Evolutionary conservation across 2,329 filamentous ascomycete genomes (phyloP).

Genomic region (Colletotrichum siamense): DNA sequence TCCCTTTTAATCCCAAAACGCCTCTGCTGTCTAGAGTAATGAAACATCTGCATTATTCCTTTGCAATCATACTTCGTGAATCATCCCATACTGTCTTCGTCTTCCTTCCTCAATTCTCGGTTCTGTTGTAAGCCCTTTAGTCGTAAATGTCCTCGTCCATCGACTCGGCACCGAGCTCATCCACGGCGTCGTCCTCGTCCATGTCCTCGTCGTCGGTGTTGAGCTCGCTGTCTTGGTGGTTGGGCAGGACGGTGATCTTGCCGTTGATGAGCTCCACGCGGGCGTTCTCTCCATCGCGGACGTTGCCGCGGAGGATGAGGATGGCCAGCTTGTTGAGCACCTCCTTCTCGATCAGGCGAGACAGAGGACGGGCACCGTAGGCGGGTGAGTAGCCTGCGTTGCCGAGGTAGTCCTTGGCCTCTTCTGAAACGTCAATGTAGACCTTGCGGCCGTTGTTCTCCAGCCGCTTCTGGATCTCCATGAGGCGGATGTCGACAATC

Average conservation of each 20-base stretch:
- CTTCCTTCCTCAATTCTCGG: background rate
- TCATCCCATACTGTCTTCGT: background rate
- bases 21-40: background rate
- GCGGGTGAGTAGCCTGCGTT: constrained; percentile 91
- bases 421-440: constrained; percentile 78
- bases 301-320: constrained; percentile 82
- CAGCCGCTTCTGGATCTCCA: constrained; percentile 92
- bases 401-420: constrained; percentile 93
- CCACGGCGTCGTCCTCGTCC: constrained; percentile 74
- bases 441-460: constrained; percentile 85
- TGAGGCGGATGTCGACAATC: constrained; percentile 90
- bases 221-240: constrained; percentile 71
- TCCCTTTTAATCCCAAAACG: background rate
- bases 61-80: background rate
- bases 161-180: constrained; percentile 67
- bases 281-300: constrained; percentile 86
- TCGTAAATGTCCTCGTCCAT: constrained; percentile 65
- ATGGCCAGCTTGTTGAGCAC: constrained; percentile 93
- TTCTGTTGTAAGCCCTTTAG: constrained; percentile 27
- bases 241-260: constrained; percentile 81
- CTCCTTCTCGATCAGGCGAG: constrained; percentile 93
- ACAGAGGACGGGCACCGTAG: constrained; percentile 89
- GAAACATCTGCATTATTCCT: background rate
- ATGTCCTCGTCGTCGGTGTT: constrained; percentile 69
- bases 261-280: constrained; percentile 80